Percentiles rank a stretch among this genome's conserved stretches.
phyloP scores from a whole-genome alignment of 305 asterid genomes.

The Solanum hybrid region DNA sequence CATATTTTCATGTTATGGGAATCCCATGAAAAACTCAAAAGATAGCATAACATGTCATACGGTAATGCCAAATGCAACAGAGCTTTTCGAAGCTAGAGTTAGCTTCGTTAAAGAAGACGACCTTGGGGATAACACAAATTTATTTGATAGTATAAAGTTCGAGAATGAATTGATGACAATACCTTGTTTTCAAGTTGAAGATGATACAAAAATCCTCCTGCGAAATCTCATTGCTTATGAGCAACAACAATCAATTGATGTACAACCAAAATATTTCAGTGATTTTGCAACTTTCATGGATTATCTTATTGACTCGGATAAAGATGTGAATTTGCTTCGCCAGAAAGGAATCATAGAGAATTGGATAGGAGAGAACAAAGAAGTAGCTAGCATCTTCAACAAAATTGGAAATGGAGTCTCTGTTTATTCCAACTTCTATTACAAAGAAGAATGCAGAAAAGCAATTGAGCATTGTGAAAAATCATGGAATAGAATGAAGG shows the following conservation, averaged over 20 bases:
- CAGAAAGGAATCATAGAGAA: neutral
- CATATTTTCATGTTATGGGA: neutral
- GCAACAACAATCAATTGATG: neutral
- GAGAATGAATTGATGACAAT: neutral
- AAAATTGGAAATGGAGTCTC: neutral
- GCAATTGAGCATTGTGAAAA: neutral
- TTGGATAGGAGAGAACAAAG: neutral
- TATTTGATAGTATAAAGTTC: neutral
- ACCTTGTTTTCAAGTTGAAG: neutral
- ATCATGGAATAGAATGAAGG: neutral
- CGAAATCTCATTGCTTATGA: neutral
- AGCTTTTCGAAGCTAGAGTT: neutral
- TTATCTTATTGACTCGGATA: neutral
- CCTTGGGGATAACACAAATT: no score
- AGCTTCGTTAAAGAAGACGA: neutral
- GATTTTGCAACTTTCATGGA: neutral
- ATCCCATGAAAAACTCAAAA: no score
- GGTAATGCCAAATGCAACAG: neutral
- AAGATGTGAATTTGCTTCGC: neutral
- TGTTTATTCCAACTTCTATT: no score
- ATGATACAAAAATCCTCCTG: neutral
- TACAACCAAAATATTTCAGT: no score
- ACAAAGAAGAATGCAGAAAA: neutral
- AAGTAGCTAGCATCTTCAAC: neutral
- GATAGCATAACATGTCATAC: rapidly evolving